These are phyloP conservation scores for Linum tenue DNA, from an alignment of 345 rosid genomes.

Conservation along the genomic window DNA sequence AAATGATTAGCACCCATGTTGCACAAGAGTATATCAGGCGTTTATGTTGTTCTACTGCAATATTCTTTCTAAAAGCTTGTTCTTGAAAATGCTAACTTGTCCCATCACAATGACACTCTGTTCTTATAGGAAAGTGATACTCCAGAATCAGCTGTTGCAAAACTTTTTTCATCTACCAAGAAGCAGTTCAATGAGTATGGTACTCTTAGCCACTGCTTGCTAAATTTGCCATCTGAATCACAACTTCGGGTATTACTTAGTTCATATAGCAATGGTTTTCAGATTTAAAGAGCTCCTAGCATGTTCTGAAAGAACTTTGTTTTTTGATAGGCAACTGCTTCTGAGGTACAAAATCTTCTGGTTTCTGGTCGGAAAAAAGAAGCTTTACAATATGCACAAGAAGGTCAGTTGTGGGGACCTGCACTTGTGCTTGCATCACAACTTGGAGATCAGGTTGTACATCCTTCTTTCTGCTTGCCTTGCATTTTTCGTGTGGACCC, in stretches of 20 bases:
- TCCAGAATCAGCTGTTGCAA: constrained; percentile 94
- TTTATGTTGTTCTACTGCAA: neutral
- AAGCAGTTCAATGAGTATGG: constrained; percentile 44
- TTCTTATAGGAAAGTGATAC: constrained; percentile 57
- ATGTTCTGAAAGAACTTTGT: constrained; percentile 14
- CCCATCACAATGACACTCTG: constrained; percentile 5
- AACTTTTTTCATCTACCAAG: constrained; percentile 80
- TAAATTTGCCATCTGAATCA: constrained; percentile 72
- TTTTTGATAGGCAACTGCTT: constrained; percentile 66
- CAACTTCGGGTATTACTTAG: constrained; percentile 57
- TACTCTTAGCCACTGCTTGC: constrained; percentile 61
- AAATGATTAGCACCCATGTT: too few species aligned
- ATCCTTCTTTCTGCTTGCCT: neutral
- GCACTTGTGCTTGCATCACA: constrained; percentile 94
- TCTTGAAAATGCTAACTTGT: neutral
- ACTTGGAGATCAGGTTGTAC: constrained; percentile 83
- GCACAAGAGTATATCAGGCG: neutral
- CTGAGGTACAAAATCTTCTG: constrained; percentile 85
- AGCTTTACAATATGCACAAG: constrained; percentile 79
- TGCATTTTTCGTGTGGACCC: constrained; percentile 5
- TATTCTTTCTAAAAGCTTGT: constrained; percentile 1
- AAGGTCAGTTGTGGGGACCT: constrained; percentile 97
- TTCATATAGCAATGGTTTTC: neutral
- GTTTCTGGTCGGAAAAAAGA: constrained; percentile 89
- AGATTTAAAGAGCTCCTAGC: constrained; percentile 1